phyloP scores from a whole-genome alignment of 208 protist species.

The Wallacemonas collosoma region DNA sequence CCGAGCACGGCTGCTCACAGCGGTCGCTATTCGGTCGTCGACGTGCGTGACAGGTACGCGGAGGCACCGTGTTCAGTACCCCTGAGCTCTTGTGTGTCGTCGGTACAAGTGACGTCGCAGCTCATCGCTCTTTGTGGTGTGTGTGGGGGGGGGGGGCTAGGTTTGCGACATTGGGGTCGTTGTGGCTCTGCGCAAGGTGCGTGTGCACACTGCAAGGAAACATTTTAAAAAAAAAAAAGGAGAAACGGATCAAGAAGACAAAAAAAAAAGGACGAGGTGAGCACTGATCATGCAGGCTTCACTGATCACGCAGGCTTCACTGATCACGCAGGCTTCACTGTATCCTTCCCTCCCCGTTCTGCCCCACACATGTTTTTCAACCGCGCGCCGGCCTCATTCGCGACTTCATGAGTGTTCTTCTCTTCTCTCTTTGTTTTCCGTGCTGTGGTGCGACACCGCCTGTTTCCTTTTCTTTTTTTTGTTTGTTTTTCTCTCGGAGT shows the following conservation, averaged over 20 bases:
- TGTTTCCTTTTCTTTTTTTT: neutral
- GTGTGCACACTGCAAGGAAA: neutral
- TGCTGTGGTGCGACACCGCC: neutral
- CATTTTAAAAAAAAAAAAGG: neutral
- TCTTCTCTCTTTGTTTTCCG: neutral
- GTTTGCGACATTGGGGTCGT: no score
- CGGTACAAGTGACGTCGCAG: neutral
- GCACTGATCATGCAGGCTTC: neutral
- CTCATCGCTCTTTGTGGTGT: neutral
- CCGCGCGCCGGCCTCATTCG: neutral
- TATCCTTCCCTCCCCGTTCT: neutral
- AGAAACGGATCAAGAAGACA: constrained; percentile 17
- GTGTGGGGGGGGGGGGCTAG: no score
- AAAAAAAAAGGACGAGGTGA: constrained; percentile 1
- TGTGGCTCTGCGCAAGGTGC: neutral
- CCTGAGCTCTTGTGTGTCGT: neutral
- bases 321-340: neutral
- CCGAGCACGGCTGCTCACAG: no score
- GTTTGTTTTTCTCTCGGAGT: constrained; percentile 3
- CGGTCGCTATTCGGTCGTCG: no score
- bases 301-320: no score
- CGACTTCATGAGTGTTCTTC: neutral
- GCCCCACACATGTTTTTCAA: no score
- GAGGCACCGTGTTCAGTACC: neutral
- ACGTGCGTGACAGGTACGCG: no score